Conservation (phyloP, 805 yeast species). For the Candida vartiovaarae region DNA sequence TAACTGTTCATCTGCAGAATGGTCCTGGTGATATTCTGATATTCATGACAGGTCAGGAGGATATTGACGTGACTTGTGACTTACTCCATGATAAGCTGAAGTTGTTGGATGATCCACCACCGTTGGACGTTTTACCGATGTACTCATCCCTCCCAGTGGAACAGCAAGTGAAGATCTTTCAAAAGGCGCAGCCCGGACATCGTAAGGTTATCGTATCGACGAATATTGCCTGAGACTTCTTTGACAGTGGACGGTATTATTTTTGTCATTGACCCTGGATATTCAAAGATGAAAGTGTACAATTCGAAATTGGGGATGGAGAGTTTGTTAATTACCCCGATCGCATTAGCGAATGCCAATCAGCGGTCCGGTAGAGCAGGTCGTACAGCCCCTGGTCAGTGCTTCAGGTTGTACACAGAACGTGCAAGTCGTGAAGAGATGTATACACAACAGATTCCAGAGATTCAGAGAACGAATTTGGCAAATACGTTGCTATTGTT, state of each 20-base stretch:
- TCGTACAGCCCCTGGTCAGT: conserved; percentile 92
- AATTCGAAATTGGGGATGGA: conserved; percentile 91
- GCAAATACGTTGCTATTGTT: conserved; percentile 77
- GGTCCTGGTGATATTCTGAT: conserved; percentile 75
- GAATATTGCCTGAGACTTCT: conserved; percentile 96
- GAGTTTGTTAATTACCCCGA: conserved; percentile 71
- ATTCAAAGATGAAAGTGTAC: conserved; percentile 82
- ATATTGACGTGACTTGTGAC: conserved; percentile 86
- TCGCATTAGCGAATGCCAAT: conserved; percentile 91
- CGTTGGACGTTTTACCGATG: conserved; percentile 75
- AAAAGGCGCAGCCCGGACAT: conserved; percentile 78
- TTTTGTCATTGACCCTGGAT: conserved; percentile 93
- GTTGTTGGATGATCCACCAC: conserved; percentile 49
- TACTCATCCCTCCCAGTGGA: conserved; percentile 91
- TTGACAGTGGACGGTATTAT: conserved; percentile 90
- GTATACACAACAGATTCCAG: conserved; percentile 78
- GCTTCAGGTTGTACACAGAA: conserved; percentile 84
- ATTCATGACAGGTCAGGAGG: conserved; percentile 89
- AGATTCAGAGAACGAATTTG: conserved; percentile 83
- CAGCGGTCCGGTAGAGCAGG: conserved; percentile 98
- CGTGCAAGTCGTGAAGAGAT: conserved; percentile 71
- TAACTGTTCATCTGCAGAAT: conserved; percentile 80
- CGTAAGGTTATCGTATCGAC: conserved; percentile 92
- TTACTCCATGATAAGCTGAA: conserved; percentile 58
- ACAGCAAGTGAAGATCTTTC: conserved; percentile 81